phyloP scores from a whole-genome alignment of 164 flowering plant species.

The Nymphaea colorata region DNA sequence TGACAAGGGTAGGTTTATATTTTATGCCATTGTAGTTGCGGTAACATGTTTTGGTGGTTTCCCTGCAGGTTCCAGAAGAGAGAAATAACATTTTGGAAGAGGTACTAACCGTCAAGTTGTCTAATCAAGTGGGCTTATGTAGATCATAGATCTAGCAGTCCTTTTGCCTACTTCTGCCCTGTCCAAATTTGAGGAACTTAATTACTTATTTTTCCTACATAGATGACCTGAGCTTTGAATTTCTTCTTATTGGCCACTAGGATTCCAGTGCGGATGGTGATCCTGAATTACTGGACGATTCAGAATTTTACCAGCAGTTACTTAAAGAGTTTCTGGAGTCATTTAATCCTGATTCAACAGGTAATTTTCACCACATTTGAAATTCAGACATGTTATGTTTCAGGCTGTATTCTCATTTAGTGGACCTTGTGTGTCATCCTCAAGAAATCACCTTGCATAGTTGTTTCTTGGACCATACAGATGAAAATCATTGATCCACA shows the following conservation, averaged over 20 bases:
- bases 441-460: no score
- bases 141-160: neutral
- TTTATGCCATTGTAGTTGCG: neutral
- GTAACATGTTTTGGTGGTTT: neutral
- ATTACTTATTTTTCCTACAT: neutral
- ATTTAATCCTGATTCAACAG: conserved; percentile 53
- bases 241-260: conserved; percentile 7
- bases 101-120: conserved; percentile 5
- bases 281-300: conserved; percentile 84
- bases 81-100: conserved; percentile 11
- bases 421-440: no score
- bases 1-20: neutral
- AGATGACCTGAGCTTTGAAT: neutral
- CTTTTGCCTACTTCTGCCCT: neutral
- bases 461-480: no score
- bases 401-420: no score
- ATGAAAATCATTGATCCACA: no score
- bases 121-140: no score
- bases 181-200: neutral
- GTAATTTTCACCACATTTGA: conserved; percentile 14
- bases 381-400: no score
- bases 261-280: conserved; percentile 52
- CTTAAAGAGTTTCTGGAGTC: conserved; percentile 89
- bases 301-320: conserved; percentile 80
- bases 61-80: conserved; percentile 28